These are phyloP conservation scores for Myriosclerotinia scirpicola DNA, from an alignment of 2,329 filamentous ascomycete species.

Conservation along the genomic window DNA sequence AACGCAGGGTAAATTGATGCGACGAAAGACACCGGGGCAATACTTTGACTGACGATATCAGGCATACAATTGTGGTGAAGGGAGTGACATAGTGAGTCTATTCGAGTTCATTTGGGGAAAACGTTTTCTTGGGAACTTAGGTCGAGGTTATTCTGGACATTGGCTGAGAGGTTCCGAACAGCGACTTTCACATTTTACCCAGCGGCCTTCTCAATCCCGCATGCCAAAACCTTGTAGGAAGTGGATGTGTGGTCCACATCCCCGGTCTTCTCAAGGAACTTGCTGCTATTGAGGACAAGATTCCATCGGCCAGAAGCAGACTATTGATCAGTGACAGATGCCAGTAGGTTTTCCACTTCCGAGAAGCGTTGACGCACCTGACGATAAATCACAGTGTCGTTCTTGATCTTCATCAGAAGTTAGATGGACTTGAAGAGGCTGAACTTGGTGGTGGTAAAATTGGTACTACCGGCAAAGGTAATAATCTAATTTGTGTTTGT, in stretches of 20 bases:
- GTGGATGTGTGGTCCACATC: slow-evolving; percentile 66
- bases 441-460: slow-evolving; percentile 48
- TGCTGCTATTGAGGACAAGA: slow-evolving; percentile 57
- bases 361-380: not conserved
- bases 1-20: slow-evolving; percentile 47
- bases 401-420: slow-evolving; percentile 63
- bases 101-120: not conserved
- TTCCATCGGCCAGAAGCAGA: slow-evolving; percentile 54
- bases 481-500: slow-evolving; percentile 27
- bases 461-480: slow-evolving; percentile 46
- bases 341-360: slow-evolving; percentile 17
- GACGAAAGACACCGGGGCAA: not conserved
- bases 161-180: slow-evolving; percentile 15
- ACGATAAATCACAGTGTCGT: slow-evolving; percentile 56
- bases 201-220: slow-evolving; percentile 71
- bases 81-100: slow-evolving; percentile 43
- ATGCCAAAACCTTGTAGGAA: slow-evolving; percentile 73
- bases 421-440: slow-evolving; percentile 67
- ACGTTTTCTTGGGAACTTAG: slow-evolving; percentile 6
- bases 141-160: not conserved
- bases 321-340: slow-evolving; percentile 59
- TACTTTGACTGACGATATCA: slow-evolving; percentile 3
- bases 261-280: slow-evolving; percentile 67
- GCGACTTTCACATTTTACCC: slow-evolving; percentile 56
- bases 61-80: slow-evolving; percentile 46